Conservation (phyloP, 345 rosid genomes). For the Mangifera indica region DNA sequence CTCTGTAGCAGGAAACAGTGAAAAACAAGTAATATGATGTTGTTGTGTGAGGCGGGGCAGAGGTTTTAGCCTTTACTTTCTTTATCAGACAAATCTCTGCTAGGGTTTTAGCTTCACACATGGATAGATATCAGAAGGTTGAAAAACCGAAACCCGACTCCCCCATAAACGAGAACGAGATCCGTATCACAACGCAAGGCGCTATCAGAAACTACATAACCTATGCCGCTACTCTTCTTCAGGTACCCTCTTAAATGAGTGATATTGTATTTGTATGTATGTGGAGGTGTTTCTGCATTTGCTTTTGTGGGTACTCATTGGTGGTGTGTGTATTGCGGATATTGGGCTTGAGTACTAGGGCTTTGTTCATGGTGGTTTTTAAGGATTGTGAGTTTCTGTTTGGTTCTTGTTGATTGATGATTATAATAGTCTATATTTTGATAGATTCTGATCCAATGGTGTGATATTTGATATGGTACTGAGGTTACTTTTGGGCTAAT, state of each 20-base stretch:
- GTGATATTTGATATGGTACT: background rate
- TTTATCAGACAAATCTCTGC: constrained; percentile 17
- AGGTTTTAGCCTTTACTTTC: constrained; percentile 11
- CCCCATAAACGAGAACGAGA: constrained; percentile 88
- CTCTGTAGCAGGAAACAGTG: background rate
- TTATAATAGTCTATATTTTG: background rate
- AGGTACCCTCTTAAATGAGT: constrained; percentile 35
- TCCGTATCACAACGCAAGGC: constrained; percentile 87
- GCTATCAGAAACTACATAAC: constrained; percentile 82
- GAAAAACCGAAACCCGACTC: constrained; percentile 65
- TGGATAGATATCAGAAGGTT: constrained; percentile 89
- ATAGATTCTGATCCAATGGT: constrained; percentile 8
- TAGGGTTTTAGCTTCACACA: constrained; percentile 32
- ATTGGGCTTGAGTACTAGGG: background rate
- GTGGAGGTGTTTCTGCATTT: background rate
- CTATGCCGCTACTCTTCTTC: constrained; percentile 81
- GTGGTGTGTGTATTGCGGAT: background rate
- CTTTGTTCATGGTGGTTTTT: background rate
- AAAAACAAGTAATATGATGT: background rate
- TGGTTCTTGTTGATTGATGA: background rate
- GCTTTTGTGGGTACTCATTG: background rate
- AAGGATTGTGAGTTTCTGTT: background rate
- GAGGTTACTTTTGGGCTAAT: background rate
- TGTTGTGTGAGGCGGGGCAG: background rate
- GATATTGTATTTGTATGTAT: background rate